Conservation (phyloP, 805 yeast genomes). For the Cyberlindnera maclurae region DNA sequence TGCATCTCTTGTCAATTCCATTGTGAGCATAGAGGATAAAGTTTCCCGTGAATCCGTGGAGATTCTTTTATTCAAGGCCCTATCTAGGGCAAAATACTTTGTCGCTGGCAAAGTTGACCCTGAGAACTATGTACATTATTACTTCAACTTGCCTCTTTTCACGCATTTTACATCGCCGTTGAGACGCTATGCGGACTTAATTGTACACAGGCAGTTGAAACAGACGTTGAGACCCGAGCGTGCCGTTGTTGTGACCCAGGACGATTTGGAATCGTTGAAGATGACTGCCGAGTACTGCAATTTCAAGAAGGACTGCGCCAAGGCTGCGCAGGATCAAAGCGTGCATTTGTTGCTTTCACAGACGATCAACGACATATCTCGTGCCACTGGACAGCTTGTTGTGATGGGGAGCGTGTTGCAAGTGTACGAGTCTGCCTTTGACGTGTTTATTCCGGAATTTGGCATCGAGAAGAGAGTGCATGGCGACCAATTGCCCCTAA, state of each 20-base stretch:
- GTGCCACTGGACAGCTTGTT: constrained; percentile 70
- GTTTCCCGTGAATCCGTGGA: constrained; percentile 68
- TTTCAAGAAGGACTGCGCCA: constrained; percentile 92
- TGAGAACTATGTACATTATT: constrained; percentile 71
- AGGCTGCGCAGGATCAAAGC: constrained; percentile 90
- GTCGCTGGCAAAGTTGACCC: constrained; percentile 84
- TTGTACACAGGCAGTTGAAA: constrained; percentile 89
- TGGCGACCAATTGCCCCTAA: constrained; percentile 91
- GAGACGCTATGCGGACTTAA: constrained; percentile 84
- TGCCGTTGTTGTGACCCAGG: constrained; percentile 14
- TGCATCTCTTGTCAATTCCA: constrained; percentile 62
- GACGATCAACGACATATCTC: constrained; percentile 68
- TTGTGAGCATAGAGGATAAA: constrained; percentile 55
- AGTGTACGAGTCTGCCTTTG: constrained; percentile 94
- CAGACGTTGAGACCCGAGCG: constrained; percentile 34
- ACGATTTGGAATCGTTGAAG: constrained; percentile 63
- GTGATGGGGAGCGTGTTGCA: constrained; percentile 84
- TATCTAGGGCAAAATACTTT: constrained; percentile 80
- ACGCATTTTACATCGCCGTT: constrained; percentile 93
- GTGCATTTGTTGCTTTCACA: constrained; percentile 80
- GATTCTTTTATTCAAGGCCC: constrained; percentile 69
- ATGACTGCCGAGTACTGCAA: constrained; percentile 89
- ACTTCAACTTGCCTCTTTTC: constrained; percentile 75
- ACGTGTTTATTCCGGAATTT: constrained; percentile 84
- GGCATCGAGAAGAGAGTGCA: constrained; percentile 95